These are phyloP conservation scores for Coccomyxa sp. DNA, from an alignment of 139 green algal species.

Conservation along the genomic window DNA sequence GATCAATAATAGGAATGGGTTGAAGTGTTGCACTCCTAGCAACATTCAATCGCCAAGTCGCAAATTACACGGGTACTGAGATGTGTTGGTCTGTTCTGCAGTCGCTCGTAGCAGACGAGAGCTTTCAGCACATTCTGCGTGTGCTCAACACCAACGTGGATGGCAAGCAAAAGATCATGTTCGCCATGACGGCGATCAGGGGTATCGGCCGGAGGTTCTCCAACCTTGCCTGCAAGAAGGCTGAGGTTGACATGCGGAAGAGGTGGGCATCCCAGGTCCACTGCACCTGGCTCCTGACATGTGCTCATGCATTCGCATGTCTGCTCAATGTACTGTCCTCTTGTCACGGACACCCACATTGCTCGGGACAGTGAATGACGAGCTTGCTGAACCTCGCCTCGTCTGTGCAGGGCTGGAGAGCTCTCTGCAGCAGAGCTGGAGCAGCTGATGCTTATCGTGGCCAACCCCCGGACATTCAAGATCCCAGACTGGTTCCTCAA, in stretches of 20 bases:
- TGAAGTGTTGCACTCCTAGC: not conserved
- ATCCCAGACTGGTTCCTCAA: constrained; percentile 99
- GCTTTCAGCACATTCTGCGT: constrained; percentile 99
- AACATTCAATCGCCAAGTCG: not conserved
- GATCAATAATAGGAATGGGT: too few relatives aligned
- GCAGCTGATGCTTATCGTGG: constrained; percentile 95
- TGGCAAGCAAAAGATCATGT: constrained; percentile 97
- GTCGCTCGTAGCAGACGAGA: constrained; percentile 64
- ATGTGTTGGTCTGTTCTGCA: constrained; percentile 14
- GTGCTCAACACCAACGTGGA: constrained; percentile 99
- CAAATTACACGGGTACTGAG: not conserved
- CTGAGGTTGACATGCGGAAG: constrained; percentile 95
- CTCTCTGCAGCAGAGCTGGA: constrained; percentile 95
- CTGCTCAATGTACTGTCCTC: too few relatives aligned
- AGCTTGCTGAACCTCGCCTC: too few relatives aligned
- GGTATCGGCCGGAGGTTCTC: constrained; percentile 95
- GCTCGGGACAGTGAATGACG: too few relatives aligned
- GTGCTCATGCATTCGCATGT: not conserved
- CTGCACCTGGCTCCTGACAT: not conserved
- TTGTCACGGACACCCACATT: too few relatives aligned
- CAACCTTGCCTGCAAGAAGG: constrained; percentile 98
- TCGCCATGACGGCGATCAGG: constrained; percentile 94
- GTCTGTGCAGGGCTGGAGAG: constrained; percentile 78
- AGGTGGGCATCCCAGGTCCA: constrained; percentile 34
- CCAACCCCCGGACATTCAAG: constrained; percentile 98